These are phyloP conservation scores for Diaporthe nobilis DNA, from an alignment of 2,329 filamentous ascomycete species.

Conservation along the genomic window DNA sequence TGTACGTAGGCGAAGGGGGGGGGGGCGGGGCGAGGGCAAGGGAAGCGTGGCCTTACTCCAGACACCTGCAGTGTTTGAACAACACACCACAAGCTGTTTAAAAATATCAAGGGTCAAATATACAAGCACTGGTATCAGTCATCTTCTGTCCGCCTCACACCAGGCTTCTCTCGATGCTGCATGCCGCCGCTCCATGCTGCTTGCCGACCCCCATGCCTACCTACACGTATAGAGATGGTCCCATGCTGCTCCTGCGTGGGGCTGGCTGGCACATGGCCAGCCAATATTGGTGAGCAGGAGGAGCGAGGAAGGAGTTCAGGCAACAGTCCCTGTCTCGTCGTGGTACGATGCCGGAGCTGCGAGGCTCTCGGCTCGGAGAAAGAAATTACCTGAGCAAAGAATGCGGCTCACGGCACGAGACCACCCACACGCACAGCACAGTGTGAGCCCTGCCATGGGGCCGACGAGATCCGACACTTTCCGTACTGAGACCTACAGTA, in stretches of 20 bases:
- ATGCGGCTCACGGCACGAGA: constrained; percentile 22
- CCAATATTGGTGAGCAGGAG: not conserved
- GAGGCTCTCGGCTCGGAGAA: constrained; percentile 30
- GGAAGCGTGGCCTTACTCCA: constrained; percentile 10
- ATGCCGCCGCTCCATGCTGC: not conserved
- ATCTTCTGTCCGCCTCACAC: not conserved
- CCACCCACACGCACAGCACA: not conserved
- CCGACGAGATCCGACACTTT: not conserved
- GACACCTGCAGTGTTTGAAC: not conserved
- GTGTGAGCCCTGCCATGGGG: not conserved
- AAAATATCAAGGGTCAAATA: constrained; percentile 18
- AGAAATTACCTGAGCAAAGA: not conserved
- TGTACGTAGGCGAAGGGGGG: not conserved
- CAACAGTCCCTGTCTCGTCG: constrained; percentile 14
- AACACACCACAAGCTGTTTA: constrained; percentile 16
- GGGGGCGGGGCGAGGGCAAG: not conserved
- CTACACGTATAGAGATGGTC: not conserved
- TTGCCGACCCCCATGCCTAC: not conserved
- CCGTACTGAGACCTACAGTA: not conserved
- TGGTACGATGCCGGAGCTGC: constrained; percentile 23
- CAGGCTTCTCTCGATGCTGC: not conserved
- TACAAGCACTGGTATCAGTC: not conserved
- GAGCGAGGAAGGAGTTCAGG: not conserved
- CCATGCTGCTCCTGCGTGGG: constrained; percentile 1
- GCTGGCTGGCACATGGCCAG: not conserved